Evolutionary conservation across 2,329 filamentous ascomycete genomes (phyloP), one percentile per base, ranked within the genome.

Genomic region (Penicillium sp.): DNA sequence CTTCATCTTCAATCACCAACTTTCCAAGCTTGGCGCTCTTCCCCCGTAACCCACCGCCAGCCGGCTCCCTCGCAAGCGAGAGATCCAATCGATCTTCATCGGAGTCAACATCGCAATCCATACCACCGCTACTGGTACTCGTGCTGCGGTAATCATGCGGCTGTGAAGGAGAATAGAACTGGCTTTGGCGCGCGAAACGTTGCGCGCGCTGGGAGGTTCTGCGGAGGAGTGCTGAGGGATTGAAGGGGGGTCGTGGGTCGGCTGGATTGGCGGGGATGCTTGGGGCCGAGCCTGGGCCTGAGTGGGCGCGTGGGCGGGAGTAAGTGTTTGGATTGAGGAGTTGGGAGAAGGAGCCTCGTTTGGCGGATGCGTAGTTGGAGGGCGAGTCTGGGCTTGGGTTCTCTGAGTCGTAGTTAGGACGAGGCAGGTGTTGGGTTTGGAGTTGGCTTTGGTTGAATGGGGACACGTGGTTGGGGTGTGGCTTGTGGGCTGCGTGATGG

Each of bases 21-120:
- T 97, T 99, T 0, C 93, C 94, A 64, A 99, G 77, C 77, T 99
- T 99, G 3, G 91, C 92, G 66, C 90, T 85, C 71, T 90, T 92
- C 0, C 93, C 93, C 42, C 88, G 83, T 67, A 89, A 88, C 0
- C 93, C 93, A 21, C 93, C 93, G 1, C 93, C 93, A 0, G 92
- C 92, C 52, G 83, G 84, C 72, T 97, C 93, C 59, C 84, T 84
- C 1, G 92, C 93, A 0, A 97, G 79, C 21, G 85, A 88, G 3
- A 94, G 70, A 67, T 93, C 89, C 49, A 93, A 77, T 61, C 82
- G 70, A 18, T 79, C 74, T 31, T 76, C 69, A 32, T 74, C 69
- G 9, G 58, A 64, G 22, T 67, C 64, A 14, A 57, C 38, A 40
- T 53, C 51, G 36, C 22, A 16, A 10, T 50, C 51, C 40, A 53